Evolutionary conservation across 2,329 filamentous ascomycete genomes (phyloP).

Genomic region (Nemania diffusa): DNA sequence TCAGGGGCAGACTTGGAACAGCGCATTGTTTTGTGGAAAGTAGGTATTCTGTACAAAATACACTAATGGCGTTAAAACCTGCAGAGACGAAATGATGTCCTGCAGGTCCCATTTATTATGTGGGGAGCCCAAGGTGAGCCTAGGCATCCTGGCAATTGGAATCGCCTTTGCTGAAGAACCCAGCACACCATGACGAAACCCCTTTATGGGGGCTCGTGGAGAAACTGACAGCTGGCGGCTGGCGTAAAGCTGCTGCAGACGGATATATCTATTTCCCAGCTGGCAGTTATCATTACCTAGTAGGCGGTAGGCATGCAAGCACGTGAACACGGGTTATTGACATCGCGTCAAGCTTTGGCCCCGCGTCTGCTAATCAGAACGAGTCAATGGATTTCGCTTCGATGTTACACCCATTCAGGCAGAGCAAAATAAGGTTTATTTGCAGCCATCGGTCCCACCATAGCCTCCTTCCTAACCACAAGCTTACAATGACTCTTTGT

Average conservation of each 20-base stretch:
- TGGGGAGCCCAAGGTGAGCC: conserved; percentile 12
- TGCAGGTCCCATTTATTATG: conserved; percentile 26
- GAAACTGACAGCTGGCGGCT: background rate
- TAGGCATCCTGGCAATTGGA: conserved; percentile 8
- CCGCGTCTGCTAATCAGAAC: conserved; percentile 30
- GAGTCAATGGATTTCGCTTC: conserved; percentile 7
- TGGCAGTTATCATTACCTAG: background rate
- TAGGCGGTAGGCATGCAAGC: conserved; percentile 2
- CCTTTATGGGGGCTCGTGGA: conserved; percentile 3
- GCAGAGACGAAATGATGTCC: conserved; percentile 43
- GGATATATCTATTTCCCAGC: too few relatives aligned
- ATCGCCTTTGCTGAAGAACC: conserved; percentile 1
- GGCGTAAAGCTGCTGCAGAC: too few relatives aligned
- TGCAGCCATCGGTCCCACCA: conserved; percentile 2
- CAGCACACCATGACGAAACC: conserved; percentile 7
- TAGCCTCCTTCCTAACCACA: background rate
- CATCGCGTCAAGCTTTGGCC: conserved; percentile 37
- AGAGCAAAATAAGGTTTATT: background rate
- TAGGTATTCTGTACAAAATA: conserved; percentile 16
- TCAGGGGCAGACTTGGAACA: background rate
- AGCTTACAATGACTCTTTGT: conserved; percentile 20
- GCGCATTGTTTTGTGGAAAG: background rate
- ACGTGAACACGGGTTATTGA: conserved; percentile 45
- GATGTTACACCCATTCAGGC: background rate
- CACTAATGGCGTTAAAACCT: conserved; percentile 20